These are phyloP conservation scores for Pelagophyceae sp. DNA, from an alignment of 352 stramenopile genomes.

Conservation along the genomic window DNA sequence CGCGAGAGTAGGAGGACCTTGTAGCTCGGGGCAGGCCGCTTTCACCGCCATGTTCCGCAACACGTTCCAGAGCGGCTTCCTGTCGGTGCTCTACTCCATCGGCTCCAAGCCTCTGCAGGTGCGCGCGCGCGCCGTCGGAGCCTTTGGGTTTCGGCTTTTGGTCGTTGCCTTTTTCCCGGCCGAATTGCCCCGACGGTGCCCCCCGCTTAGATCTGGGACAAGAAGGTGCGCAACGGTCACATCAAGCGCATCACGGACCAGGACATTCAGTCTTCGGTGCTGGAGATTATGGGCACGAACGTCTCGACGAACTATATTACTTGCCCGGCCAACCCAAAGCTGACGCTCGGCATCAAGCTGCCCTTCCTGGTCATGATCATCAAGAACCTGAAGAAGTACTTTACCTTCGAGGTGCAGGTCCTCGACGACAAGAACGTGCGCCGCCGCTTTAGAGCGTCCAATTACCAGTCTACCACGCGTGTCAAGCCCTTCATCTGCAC, in stretches of 20 bases:
- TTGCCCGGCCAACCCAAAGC: constrained; percentile 80
- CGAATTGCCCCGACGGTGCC: too few species aligned
- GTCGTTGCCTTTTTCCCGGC: too few species aligned
- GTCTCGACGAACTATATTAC: constrained; percentile 95
- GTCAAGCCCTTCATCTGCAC: constrained; percentile 98
- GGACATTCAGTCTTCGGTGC: constrained; percentile 92
- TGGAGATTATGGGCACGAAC: constrained; percentile 97
- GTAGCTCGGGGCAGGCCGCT: constrained; percentile 10
- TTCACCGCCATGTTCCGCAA: constrained; percentile 83
- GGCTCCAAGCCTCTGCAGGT: constrained; percentile 91
- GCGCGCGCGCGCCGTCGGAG: too few species aligned
- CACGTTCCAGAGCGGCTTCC: constrained; percentile 93
- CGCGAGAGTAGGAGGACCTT: too few species aligned
- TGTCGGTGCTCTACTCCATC: constrained; percentile 95
- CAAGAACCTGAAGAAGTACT: constrained; percentile 98
- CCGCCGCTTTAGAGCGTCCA: constrained; percentile 85
- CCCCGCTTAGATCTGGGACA: constrained; percentile 99
- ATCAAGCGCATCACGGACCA: constrained; percentile 96
- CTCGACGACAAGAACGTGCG: constrained; percentile 95
- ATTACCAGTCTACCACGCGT: constrained; percentile 90
- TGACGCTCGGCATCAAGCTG: constrained; percentile 92
- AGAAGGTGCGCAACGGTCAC: constrained; percentile 89
- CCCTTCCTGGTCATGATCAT: constrained; percentile 97
- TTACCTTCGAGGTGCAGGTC: constrained; percentile 95
- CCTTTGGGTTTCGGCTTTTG: too few species aligned